Conservation (phyloP, 1,139 yeast species). For the Saccharomyces hybrid region DNA sequence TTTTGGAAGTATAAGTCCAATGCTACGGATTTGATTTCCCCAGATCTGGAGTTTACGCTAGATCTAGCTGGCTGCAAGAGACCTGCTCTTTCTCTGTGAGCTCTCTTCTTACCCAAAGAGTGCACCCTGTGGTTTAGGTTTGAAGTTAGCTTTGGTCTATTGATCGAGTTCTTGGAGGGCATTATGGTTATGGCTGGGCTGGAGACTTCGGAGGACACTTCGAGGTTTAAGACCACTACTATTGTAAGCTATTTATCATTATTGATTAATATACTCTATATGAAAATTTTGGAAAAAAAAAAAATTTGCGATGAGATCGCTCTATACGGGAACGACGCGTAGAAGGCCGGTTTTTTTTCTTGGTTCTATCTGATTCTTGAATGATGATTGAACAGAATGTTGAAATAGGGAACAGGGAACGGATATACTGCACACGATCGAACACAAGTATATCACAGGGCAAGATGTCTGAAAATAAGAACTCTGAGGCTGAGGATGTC, state of each 20-base stretch:
- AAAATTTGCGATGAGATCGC: conserved; percentile 7
- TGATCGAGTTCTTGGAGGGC: conserved; percentile 76
- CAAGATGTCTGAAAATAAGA: conserved; percentile 16
- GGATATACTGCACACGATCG: background rate
- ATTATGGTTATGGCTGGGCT: conserved; percentile 31
- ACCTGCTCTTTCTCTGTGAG: conserved; percentile 43
- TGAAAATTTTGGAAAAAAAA: background rate
- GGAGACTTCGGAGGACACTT: background rate
- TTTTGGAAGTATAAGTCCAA: conserved; percentile 52
- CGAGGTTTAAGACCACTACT: background rate
- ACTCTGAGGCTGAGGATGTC: conserved; percentile 63
- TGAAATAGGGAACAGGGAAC: background rate
- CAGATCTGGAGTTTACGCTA: conserved; percentile 43
- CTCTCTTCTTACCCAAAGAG: conserved; percentile 50
- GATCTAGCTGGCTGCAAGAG: conserved; percentile 37
- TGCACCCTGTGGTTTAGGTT: conserved; percentile 48
- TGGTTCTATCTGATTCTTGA: background rate
- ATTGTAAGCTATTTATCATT: background rate
- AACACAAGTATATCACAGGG: background rate
- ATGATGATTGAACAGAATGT: background rate
- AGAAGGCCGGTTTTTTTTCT: background rate
- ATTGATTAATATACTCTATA: background rate
- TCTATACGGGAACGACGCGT: background rate
- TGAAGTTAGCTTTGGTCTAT: conserved; percentile 65
- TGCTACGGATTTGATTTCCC: conserved; percentile 48